Percentiles rank a stretch among this genome's conserved stretches.
Evolutionary conservation across 352 stramenopile species (phyloP).

Genomic region (Phytophthora cryptogea): DNA sequence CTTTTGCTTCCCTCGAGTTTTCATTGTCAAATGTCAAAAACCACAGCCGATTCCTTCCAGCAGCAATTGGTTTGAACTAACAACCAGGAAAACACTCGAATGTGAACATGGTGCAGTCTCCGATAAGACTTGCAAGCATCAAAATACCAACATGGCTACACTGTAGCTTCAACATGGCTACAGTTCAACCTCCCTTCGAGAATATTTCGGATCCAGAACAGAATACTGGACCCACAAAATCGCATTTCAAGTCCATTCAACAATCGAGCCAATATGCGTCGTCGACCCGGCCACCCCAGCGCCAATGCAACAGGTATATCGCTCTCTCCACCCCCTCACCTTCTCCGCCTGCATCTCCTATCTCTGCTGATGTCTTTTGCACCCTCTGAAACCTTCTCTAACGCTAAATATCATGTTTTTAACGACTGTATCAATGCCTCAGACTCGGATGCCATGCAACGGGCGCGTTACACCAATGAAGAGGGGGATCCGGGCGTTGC

Average conservation of each 20-base stretch:
- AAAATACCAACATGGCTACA: slow-evolving; percentile 16
- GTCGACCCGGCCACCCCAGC: slow-evolving; percentile 33
- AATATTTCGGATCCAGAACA: neutral
- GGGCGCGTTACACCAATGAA: slow-evolving; percentile 12
- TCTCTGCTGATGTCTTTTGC: slow-evolving; percentile 1
- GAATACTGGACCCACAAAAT: neutral
- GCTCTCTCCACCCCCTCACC: neutral
- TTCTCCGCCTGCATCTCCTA: slow-evolving; percentile 7
- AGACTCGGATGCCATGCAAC: slow-evolving; percentile 41
- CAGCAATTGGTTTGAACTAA: no score
- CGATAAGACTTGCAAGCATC: neutral
- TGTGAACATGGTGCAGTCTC: neutral
- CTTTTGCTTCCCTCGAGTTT: slow-evolving; percentile 22
- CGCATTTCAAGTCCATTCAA: neutral
- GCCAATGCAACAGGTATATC: slow-evolving; percentile 20
- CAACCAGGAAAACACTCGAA: no score
- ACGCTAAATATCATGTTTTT: slow-evolving; percentile 11
- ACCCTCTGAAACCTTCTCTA: slow-evolving; percentile 4
- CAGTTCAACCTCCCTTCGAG: slow-evolving; percentile 2
- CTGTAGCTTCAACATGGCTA: no score
- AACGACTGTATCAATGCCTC: slow-evolving; percentile 9
- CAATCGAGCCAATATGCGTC: slow-evolving; percentile 30
- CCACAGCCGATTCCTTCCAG: no score
- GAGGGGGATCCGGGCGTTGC: slow-evolving; percentile 51
- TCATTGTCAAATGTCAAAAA: no score